phyloP scores from a whole-genome alignment of 1,284 basidiomycete species.

The Dichomitus squalens region DNA sequence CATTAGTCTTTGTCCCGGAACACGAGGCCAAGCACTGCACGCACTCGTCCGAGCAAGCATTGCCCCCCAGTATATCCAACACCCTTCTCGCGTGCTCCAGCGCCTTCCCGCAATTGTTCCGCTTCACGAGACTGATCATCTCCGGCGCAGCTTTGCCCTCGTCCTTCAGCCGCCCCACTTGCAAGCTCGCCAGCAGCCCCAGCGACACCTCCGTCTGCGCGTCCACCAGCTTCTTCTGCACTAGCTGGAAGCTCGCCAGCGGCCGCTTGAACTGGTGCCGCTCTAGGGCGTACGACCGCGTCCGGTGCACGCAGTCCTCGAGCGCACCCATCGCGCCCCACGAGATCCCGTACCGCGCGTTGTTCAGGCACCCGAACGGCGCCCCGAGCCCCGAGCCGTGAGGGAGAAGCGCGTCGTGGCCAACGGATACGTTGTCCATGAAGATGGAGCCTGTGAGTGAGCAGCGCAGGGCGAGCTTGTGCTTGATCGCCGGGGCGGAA shows the following conservation, averaged over 20 bases:
- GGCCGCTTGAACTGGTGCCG: constrained; percentile 89
- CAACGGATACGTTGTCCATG: constrained; percentile 82
- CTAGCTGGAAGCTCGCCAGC: constrained; percentile 91
- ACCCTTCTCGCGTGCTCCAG: constrained; percentile 78
- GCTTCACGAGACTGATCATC: constrained; percentile 94
- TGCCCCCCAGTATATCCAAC: constrained; percentile 90
- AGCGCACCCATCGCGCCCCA: constrained; percentile 96
- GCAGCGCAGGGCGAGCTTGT: constrained; percentile 90
- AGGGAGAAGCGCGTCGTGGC: constrained; percentile 75
- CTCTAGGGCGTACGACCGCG: constrained; percentile 87
- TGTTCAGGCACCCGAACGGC: constrained; percentile 91
- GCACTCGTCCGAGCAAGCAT: constrained; percentile 88
- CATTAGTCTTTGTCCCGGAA: not conserved
- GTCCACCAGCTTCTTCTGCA: constrained; percentile 97
- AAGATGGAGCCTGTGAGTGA: constrained; percentile 94
- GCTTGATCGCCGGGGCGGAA: constrained; percentile 85
- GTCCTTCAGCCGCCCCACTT: constrained; percentile 88
- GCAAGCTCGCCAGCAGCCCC: constrained; percentile 79
- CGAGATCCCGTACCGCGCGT: constrained; percentile 86
- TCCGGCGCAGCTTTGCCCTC: constrained; percentile 79
- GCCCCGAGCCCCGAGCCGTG: constrained; percentile 77
- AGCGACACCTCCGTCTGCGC: constrained; percentile 86
- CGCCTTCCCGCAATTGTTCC: constrained; percentile 96
- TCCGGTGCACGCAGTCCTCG: constrained; percentile 85
- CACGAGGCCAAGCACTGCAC: constrained; percentile 29